phyloP scores from a whole-genome alignment of 2,329 filamentous ascomycete species.

The Fusarium stilboides region DNA sequence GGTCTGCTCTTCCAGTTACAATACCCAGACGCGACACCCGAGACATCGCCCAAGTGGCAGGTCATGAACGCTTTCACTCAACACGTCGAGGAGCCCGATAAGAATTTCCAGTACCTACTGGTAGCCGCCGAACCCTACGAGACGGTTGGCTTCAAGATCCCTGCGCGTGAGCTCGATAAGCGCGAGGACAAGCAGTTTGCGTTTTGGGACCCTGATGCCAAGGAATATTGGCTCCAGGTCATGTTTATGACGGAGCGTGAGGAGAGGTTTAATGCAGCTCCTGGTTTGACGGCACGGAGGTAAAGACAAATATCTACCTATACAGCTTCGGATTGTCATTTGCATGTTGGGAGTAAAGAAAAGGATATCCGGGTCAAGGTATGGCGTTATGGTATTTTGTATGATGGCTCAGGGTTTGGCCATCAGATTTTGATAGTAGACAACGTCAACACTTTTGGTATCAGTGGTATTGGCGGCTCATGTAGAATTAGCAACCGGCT shows the following conservation, averaged over 20 bases:
- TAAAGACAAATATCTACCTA: constrained; percentile 43
- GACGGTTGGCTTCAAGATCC: constrained; percentile 96
- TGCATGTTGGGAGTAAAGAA: constrained; percentile 32
- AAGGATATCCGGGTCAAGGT: constrained; percentile 23
- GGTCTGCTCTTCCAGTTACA: constrained; percentile 96
- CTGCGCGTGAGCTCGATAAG: constrained; percentile 92
- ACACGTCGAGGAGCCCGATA: constrained; percentile 93
- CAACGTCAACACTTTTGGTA: background rate
- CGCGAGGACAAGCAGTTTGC: constrained; percentile 90
- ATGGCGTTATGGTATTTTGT: constrained; percentile 38
- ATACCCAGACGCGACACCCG: constrained; percentile 89
- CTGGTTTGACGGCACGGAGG: constrained; percentile 68
- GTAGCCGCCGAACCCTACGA: constrained; percentile 98
- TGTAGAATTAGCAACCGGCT: background rate
- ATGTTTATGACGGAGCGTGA: constrained; percentile 99
- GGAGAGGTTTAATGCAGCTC: constrained; percentile 83
- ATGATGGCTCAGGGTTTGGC: background rate
- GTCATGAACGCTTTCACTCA: constrained; percentile 99
- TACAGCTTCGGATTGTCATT: constrained; percentile 14
- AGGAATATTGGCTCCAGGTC: constrained; percentile 98
- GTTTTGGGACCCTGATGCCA: constrained; percentile 95
- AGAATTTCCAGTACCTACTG: constrained; percentile 93
- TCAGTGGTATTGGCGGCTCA: background rate
- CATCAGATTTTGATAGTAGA: background rate
- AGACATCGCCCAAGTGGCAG: constrained; percentile 84